These are phyloP conservation scores for Phytophthora vignae DNA, from an alignment of 352 stramenopile species.

Conservation along the genomic window DNA sequence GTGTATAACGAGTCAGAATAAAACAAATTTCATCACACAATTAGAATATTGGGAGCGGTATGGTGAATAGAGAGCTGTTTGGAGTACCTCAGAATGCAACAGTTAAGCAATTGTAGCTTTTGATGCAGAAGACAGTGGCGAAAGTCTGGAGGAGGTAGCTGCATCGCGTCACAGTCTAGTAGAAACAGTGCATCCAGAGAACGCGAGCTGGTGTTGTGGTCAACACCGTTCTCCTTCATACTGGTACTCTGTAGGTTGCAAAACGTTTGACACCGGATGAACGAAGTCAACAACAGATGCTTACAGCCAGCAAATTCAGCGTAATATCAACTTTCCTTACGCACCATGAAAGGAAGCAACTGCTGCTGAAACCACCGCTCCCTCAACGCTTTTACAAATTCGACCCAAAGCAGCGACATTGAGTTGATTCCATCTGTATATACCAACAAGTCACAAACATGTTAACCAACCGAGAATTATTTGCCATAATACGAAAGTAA, in stretches of 20 bases:
- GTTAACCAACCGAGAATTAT: not conserved
- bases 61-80: not conserved
- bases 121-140: conserved; percentile 81
- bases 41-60: not conserved
- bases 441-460: conserved; percentile 24
- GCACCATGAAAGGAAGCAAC: conserved; percentile 79
- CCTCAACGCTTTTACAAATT: conserved; percentile 82
- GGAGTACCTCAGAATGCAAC: conserved; percentile 70
- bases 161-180: conserved; percentile 52
- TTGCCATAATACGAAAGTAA: not conserved
- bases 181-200: conserved; percentile 66
- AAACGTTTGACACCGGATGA: not conserved
- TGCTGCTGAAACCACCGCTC: conserved; percentile 75
- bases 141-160: conserved; percentile 70
- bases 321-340: not conserved
- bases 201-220: conserved; percentile 42
- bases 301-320: not conserved
- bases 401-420: conserved; percentile 83
- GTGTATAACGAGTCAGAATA: not conserved
- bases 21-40: not conserved
- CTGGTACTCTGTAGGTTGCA: conserved; percentile 41
- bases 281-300: not conserved
- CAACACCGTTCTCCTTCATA: conserved; percentile 28
- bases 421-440: conserved; percentile 75
- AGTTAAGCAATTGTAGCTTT: conserved; percentile 85